Percentiles rank a stretch among this genome's conserved stretches.
These are phyloP conservation scores for Cicer bijugum DNA, from an alignment of 306 rosid species.

Conservation along the genomic window DNA sequence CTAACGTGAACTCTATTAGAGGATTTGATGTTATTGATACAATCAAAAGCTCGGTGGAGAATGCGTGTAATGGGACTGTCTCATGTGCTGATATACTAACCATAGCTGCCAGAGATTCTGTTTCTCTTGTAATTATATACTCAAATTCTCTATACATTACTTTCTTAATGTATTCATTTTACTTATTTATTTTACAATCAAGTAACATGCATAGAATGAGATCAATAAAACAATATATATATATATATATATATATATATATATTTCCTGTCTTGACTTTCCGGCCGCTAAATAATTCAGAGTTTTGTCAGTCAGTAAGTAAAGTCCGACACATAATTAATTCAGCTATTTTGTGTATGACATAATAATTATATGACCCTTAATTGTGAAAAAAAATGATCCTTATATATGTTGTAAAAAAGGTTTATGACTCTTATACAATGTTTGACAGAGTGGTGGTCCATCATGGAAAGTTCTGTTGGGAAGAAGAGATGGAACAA, in stretches of 20 bases:
- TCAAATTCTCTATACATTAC: background rate
- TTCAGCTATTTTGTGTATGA: background rate
- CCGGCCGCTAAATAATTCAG: no score
- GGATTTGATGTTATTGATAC: constrained; percentile 81
- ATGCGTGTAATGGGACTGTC: constrained; percentile 72
- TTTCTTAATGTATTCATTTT: background rate
- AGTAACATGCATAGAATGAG: background rate
- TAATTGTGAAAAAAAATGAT: no score
- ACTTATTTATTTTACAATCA: background rate
- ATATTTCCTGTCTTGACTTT: no score
- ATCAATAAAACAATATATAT: no score
- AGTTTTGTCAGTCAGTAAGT: no score
- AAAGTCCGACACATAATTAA: no score
- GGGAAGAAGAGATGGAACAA: constrained; percentile 80
- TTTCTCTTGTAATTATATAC: constrained; percentile 58
- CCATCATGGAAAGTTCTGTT: constrained; percentile 66
- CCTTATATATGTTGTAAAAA: background rate
- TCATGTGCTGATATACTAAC: constrained; percentile 89
- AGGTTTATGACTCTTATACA: background rate
- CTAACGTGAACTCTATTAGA: constrained; percentile 75
- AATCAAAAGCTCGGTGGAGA: constrained; percentile 81
- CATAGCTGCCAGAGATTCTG: constrained; percentile 85
- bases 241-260: no score
- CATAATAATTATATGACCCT: background rate
- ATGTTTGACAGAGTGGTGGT: constrained; percentile 77